Evolutionary conservation across 306 rosid genomes (phyloP), one percentile per base, ranked within the genome.

Genomic region (Luffa aegyptiaca): DNA sequence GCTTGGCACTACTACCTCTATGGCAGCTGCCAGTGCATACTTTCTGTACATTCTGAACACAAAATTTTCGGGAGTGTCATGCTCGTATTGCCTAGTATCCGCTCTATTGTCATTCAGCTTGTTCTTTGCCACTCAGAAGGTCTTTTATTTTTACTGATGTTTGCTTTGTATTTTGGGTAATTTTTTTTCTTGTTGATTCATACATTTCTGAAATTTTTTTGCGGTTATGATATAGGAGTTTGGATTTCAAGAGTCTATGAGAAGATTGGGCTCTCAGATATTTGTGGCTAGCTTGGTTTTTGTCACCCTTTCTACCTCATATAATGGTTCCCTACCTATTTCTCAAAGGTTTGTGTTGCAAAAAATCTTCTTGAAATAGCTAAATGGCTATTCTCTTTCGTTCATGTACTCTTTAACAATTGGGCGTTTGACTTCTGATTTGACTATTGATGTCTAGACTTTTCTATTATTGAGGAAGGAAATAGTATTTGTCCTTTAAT

Each of bases 21-120:
- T 95, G 97, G 99, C 96, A 10, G 83, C 92, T 86, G 90, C 99
- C 33, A 93, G 97, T 89, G 91, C 90, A 2, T 93, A 86, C 77
- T 91, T 95, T 75, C 72, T 95, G 78, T 95, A 89, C 91, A 86
- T 91, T 85, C 85, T 95, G n/a, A 79, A 85, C 81, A 85, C 97
- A 0, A 53, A 80, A 16, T 89, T 93, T 83, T 57, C 94, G 0
- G 92, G 88, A 36, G 87, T 92, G 18, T 85, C 97, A 39, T 95
- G 97, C 80, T 76, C 89, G 1, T 95, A 95, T 78, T 93, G 97
- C 45, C 82, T 93, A 77, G 48, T 90, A 33, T 95, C 97, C 1
- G 98, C 88, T 65, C 56, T 92, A 61, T 83, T 95, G 78, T 92
- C 98, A 0, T 91, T 91, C 89, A 86, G 87, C 85, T 89, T 93